Evolutionary conservation across 2,329 filamentous ascomycete species (phyloP), one percentile per base, ranked within the genome.

Genomic region (Boeremia exigua): DNA sequence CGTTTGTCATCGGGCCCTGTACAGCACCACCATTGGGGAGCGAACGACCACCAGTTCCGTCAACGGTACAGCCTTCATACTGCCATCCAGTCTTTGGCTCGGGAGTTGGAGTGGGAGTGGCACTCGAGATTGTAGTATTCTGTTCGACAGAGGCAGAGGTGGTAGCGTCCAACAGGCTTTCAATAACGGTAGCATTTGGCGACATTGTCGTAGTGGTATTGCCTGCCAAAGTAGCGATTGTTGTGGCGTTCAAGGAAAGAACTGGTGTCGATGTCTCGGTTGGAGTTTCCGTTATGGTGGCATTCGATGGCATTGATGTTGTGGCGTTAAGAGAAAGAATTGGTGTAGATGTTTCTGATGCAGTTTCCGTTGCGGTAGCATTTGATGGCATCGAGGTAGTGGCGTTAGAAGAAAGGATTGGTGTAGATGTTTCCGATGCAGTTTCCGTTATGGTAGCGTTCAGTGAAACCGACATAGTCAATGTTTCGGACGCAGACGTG

Each of bases 21-120:
- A 69, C 62, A 15, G 40, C 49, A n/a, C 42, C 54, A 4, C 57
- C 60, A 3, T 61, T 38, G 1, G 56, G 46, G 19, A 71, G 58
- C 12, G 65, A 59, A 30, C 68, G 60, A 27, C 29, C 52, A 28
- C 48, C 61, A 4, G 62, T 60, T 8, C 39, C 44, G 42, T 71
- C 67, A 4, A 59, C 61, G 25, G 68, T 70, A 47, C 68, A 71
- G 8, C 68, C 68, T 36, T 66, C 56, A 6, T 58, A 44, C 3
- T 56, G 47, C 66, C 64, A 71, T 49, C 66, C 67, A 30, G 15
- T 50, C 39, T 60, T 60, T n/a, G 44, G 53, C 15, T 49, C 53
- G 5, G 60, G 43, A 4, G 54, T 58, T 19, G 52, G 46, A 5
- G 40, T 46, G 3, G 46, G 23, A 1, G 39, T 36, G 6, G 4